Evolutionary conservation across 2,329 filamentous ascomycete genomes (phyloP), one percentile per base, ranked within the genome.

Genomic region (Drechslerella coelobrocha): DNA sequence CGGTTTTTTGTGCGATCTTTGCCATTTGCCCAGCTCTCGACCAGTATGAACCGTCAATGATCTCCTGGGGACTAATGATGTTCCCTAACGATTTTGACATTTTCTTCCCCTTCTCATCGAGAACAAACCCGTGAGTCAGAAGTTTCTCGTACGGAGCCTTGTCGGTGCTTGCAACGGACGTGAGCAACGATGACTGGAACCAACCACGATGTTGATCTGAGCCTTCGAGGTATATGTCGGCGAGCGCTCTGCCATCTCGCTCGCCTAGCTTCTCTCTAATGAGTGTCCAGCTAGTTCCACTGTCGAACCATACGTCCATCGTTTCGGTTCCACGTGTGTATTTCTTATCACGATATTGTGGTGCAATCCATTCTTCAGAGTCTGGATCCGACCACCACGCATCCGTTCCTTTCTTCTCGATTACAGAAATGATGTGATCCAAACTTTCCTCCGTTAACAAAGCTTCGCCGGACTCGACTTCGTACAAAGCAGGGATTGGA

Each of bases 281-380:
- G 29, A 72, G 68, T 2, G 84, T 89, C 94, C 94, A 99, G 76
- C 91, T 96, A 53, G 90, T 96, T 4, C 94, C 94, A 74, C 94
- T 97, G 78, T 99, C 94, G 75, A 99, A 99, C 94, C 94, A 99
- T 8, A 99, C 94, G 78, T 99, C 94, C 94, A 99, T 99, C 0
- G 94, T 99, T 76, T 99, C 94, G 45, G 83, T 90, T 12, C 93
- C 93, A 72, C 94, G 88, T 51, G 84, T 82, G 77, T 89, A 94
- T 3, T 80, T 77, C 48, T 78, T 76, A 7, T 82, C 82, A 12
- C 83, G 80, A 29, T 78, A 78, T 45, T 81, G 80, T 1, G 96
- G 81, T 8, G 85, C 84, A 4, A 85, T 79, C 0, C 85, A 85
- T 23, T 84, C 81, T 56, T 97, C 92, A 72, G 92, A 84, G 1